Evolutionary conservation across 2,329 filamentous ascomycete genomes (phyloP).

Genomic region (Phoma sp.): DNA sequence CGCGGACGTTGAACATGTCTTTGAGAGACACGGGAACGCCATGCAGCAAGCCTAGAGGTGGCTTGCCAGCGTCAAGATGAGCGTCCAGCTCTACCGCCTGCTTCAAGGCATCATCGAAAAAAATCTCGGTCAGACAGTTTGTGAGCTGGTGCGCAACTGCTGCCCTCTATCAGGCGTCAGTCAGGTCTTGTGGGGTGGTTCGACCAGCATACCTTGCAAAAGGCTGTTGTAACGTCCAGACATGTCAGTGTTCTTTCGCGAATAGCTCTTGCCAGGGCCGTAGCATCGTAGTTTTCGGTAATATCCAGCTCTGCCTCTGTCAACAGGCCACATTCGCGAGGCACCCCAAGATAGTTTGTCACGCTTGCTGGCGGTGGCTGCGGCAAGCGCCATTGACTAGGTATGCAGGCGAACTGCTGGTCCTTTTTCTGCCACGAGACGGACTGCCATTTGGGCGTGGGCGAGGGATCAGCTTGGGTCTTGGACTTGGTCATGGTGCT

Average conservation of each 20-base stretch:
- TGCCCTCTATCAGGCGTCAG: slow-evolving; percentile 42
- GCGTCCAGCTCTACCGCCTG: slow-evolving; percentile 49
- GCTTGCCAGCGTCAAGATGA: slow-evolving; percentile 47
- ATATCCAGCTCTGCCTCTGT: slow-evolving; percentile 59
- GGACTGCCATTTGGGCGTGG: slow-evolving; percentile 45
- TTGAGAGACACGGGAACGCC: slow-evolving; percentile 57
- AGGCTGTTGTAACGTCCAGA: slow-evolving; percentile 50
- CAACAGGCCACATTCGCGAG: slow-evolving; percentile 61
- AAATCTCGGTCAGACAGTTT: slow-evolving; percentile 51
- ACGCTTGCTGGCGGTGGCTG: slow-evolving; percentile 26
- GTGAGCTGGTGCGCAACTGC: slow-evolving; percentile 56
- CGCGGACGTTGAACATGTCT: slow-evolving; percentile 58
- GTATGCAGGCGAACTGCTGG: slow-evolving; percentile 51
- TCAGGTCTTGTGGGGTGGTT: neutral
- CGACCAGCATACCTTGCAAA: slow-evolving; percentile 48
- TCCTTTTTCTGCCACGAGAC: slow-evolving; percentile 53
- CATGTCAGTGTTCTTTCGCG: slow-evolving; percentile 43
- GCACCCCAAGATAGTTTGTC: slow-evolving; percentile 53
- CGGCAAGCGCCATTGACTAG: slow-evolving; percentile 52
- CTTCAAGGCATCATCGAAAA: slow-evolving; percentile 45
- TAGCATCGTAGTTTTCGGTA: slow-evolving; percentile 61
- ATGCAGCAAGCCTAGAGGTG: slow-evolving; percentile 54
- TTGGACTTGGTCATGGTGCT: slow-evolving; percentile 23
- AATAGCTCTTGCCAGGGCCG: slow-evolving; percentile 47
- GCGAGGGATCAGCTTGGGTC: slow-evolving; percentile 11